Evolutionary conservation across 2,329 filamentous ascomycete genomes (phyloP), one percentile per base, ranked within the genome.

Genomic region (Aspergillus luchuensis): DNA sequence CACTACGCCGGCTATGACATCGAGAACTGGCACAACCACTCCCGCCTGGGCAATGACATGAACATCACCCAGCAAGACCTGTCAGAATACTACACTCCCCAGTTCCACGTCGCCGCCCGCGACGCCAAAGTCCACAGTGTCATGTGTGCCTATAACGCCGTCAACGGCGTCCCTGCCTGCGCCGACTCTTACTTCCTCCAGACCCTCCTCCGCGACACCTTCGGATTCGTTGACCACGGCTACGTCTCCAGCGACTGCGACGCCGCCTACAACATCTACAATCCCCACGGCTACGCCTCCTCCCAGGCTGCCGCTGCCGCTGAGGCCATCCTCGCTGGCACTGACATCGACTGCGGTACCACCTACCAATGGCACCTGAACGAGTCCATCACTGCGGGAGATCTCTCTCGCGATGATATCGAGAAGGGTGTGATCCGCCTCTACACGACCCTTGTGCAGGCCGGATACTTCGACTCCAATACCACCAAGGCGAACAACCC

Each of bases 211-310:
- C 81, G 89, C 1, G 83, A 89, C 48, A 84, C 87, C 67, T 91
- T 88, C 85, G 81, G 79, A 47, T 91, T 87, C 81, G 84, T 81
- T 0, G 79, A 82, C 2, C 80, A 85, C 47, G 81, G 87, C 53
- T 84, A 89, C 62, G 81, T 91, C 38, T 87, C 85, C 0, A 85
- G 82, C 15, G 88, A 91, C 68, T 91, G 89, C 65, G 86, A 87
- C 58, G 83, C 88, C 0, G 79, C 89, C 0, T 77, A 82, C 47
- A 83, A 88, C 67, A 81, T 89, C 57, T 87, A 79, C 64, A 76
- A 80, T n/a, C 81, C 81, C 0, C 83, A 88, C 67, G 80, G 85
- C 55, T 78, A 77, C 56, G 72, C 73, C 1, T 58, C 63, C 8
- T 81, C 80, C 43, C 70, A 78, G n/a, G 76, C 80, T 33, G 69